Percentiles rank a stretch among this genome's conserved stretches.
These are phyloP conservation scores for Solanum hybrid DNA, from an alignment of 305 asterid genomes.

Conservation along the genomic window DNA sequence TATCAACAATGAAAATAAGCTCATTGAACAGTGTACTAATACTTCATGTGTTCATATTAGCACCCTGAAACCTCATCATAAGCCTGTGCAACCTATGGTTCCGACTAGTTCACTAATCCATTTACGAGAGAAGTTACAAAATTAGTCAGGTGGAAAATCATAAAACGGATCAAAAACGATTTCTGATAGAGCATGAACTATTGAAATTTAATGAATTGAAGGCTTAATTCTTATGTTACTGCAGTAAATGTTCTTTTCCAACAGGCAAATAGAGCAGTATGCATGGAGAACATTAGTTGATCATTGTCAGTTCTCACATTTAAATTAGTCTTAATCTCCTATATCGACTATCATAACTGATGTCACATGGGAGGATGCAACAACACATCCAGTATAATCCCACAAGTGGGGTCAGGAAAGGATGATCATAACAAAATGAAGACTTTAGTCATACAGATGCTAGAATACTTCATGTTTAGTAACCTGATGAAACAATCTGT, in stretches of 20 bases:
- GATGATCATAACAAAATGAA: no score
- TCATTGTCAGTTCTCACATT: background rate
- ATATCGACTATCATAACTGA: background rate
- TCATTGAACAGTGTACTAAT: no score
- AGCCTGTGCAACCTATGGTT: background rate
- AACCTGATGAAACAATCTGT: background rate
- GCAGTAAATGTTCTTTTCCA: background rate
- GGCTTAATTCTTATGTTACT: background rate
- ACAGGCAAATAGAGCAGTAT: background rate
- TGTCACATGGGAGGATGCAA: background rate
- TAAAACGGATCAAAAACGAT: background rate
- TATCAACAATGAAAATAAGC: no score
- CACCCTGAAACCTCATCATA: background rate
- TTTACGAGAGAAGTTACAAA: background rate
- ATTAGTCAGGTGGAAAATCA: background rate
- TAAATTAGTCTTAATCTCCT: no score
- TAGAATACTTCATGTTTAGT: background rate
- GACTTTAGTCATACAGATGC: background rate
- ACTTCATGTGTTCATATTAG: no score
- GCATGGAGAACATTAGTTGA: background rate
- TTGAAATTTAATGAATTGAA: background rate
- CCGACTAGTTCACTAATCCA: background rate
- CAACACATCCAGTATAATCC: no score
- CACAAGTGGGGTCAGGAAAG: no score
- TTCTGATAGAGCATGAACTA: background rate